Evolutionary conservation across 441 rosid species (phyloP).

Genomic region (Populus hybrid): DNA sequence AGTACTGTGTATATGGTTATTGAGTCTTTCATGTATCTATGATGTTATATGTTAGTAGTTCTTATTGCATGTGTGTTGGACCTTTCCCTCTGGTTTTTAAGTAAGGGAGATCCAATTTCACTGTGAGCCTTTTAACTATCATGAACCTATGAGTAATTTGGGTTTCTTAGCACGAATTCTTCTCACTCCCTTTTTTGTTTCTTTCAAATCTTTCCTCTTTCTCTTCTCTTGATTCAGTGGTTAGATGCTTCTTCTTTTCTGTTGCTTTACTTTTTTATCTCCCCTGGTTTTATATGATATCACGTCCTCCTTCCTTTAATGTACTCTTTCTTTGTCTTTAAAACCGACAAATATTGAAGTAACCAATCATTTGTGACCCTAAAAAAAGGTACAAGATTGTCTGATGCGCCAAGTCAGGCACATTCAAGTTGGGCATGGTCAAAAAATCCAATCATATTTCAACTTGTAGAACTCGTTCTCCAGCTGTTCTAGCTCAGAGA

Average conservation of each 20-base stretch:
- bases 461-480: not conserved
- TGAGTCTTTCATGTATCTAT: slow-evolving; percentile 2
- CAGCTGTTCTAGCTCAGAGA: not conserved
- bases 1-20: slow-evolving; percentile 12
- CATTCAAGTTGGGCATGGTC: not conserved
- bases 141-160: not conserved
- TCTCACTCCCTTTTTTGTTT: not conserved
- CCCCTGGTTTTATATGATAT: not conserved
- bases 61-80: not conserved
- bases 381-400: not conserved
- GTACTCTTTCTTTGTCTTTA: not conserved
- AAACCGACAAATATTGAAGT: not conserved
- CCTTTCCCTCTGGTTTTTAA: not conserved
- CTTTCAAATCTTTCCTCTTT: not conserved
- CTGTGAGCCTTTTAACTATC: not conserved
- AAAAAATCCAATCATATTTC: not conserved
- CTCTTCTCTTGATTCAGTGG: not conserved
- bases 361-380: not conserved
- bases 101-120: not conserved
- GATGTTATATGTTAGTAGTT: slow-evolving; percentile 6
- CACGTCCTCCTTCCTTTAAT: not conserved
- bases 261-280: not conserved
- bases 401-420: not conserved
- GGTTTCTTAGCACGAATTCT: not conserved
- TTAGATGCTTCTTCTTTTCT: not conserved